A percentile compares a stretch with the other conserved stretches of the same genome.
Evolutionary conservation across 2,329 filamentous ascomycete species (phyloP).

Genomic region (Botryotinia calthae): DNA sequence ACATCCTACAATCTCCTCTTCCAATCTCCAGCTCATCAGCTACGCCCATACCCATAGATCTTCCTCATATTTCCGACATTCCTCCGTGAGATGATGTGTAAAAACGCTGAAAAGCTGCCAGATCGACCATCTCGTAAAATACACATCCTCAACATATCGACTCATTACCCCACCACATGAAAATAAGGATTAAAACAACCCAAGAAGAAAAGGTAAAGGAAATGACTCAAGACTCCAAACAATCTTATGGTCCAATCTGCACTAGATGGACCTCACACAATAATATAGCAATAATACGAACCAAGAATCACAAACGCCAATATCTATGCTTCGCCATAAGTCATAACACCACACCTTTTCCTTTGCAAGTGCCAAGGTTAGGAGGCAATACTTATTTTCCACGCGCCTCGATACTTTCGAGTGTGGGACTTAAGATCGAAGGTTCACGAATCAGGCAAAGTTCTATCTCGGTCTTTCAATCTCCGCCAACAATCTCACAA

Average conservation of each 20-base stretch:
- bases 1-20: not conserved
- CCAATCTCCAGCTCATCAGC: not conserved
- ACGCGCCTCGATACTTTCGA: not conserved
- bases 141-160: not conserved
- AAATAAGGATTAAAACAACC: not conserved
- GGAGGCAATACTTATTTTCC: not conserved
- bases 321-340: not conserved
- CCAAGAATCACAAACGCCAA: slow-evolving; percentile 9
- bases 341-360: not conserved
- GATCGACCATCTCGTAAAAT: not conserved
- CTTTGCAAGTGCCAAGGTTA: not conserved
- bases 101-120: not conserved
- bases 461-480: slow-evolving; percentile 39
- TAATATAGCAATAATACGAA: not conserved
- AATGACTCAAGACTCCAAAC: not conserved
- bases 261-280: slow-evolving; percentile 15
- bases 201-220: not conserved
- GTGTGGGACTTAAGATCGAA: not conserved
- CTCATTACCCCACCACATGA: not conserved
- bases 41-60: not conserved
- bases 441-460: not conserved
- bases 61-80: not conserved
- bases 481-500: slow-evolving; percentile 61
- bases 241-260: slow-evolving; percentile 12
- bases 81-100: not conserved